These are phyloP conservation scores for Didymella segeticola DNA, from an alignment of 2,329 filamentous ascomycete genomes.

Conservation along the genomic window DNA sequence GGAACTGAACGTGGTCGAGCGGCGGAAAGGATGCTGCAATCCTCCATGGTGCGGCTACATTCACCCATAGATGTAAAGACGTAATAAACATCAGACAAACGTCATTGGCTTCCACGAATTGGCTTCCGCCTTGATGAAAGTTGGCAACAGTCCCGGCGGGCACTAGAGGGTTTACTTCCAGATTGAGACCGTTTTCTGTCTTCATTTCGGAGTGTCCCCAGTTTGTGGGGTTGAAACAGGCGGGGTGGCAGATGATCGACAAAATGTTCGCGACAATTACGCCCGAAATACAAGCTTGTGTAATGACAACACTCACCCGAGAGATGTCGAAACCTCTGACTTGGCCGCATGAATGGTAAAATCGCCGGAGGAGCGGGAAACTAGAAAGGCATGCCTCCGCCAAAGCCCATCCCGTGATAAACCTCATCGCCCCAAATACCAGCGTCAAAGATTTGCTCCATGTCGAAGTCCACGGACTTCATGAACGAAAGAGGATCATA, in stretches of 20 bases:
- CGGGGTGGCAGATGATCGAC: constrained; percentile 16
- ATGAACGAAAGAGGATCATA: constrained; percentile 34
- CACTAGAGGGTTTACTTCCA: background rate
- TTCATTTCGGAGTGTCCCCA: background rate
- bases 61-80: background rate
- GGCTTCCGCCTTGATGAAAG: background rate
- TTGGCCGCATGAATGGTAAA: background rate
- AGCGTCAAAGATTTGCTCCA: constrained; percentile 44
- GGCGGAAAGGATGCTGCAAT: constrained; percentile 5
- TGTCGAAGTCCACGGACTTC: constrained; percentile 38
- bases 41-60: background rate
- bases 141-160: background rate
- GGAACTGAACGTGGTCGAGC: background rate
- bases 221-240: constrained; percentile 7
- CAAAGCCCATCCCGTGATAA: constrained; percentile 40
- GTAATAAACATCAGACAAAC: constrained; percentile 1
- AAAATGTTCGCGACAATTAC: constrained; percentile 12
- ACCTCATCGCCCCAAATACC: constrained; percentile 40
- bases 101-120: constrained; percentile 14
- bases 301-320: background rate
- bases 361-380: background rate
- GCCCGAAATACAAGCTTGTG: constrained; percentile 1
- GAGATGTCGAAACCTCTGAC: too few species aligned
- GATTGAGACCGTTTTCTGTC: background rate
- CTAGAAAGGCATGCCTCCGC: constrained; percentile 17